phyloP scores from a whole-genome alignment of 1,284 basidiomycete species.

The Taiwanofungus camphoratus region DNA sequence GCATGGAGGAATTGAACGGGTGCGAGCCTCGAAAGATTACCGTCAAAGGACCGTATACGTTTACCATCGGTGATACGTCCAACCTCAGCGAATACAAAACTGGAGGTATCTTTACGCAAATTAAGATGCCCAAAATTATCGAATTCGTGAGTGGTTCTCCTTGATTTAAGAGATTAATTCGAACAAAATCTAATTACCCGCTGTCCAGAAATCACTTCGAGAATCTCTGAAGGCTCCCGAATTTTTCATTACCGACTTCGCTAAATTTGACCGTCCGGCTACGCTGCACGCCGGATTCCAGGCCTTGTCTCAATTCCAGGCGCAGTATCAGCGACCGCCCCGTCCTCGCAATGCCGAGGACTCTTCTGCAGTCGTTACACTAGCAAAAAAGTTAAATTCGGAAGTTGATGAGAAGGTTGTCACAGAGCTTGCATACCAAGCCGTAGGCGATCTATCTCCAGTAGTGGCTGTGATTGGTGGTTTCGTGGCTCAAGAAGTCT shows the following conservation, averaged over 20 bases:
- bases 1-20: conserved; percentile 89
- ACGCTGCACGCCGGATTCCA: conserved; percentile 95
- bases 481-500: conserved; percentile 96
- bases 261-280: conserved; percentile 92
- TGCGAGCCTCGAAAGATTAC: conserved; percentile 89
- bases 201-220: conserved; percentile 80
- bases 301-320: conserved; percentile 81
- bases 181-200: neutral
- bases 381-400: conserved; percentile 76
- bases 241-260: conserved; percentile 94
- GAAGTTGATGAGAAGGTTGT: conserved; percentile 81
- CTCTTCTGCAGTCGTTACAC: conserved; percentile 62
- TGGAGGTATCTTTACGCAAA: conserved; percentile 96
- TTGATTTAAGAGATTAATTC: neutral
- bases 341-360: conserved; percentile 83
- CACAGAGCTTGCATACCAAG: conserved; percentile 88
- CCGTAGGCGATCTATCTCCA: conserved; percentile 89
- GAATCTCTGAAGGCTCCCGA: conserved; percentile 85
- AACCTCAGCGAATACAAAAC: conserved; percentile 75
- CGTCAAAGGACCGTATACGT: conserved; percentile 96
- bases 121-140: conserved; percentile 97
- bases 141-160: conserved; percentile 68
- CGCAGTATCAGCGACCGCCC: conserved; percentile 69
- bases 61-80: conserved; percentile 88
- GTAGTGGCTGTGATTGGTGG: conserved; percentile 94